These are phyloP conservation scores for Boletus smithii DNA, from an alignment of 1,284 basidiomycete genomes.

Conservation along the genomic window DNA sequence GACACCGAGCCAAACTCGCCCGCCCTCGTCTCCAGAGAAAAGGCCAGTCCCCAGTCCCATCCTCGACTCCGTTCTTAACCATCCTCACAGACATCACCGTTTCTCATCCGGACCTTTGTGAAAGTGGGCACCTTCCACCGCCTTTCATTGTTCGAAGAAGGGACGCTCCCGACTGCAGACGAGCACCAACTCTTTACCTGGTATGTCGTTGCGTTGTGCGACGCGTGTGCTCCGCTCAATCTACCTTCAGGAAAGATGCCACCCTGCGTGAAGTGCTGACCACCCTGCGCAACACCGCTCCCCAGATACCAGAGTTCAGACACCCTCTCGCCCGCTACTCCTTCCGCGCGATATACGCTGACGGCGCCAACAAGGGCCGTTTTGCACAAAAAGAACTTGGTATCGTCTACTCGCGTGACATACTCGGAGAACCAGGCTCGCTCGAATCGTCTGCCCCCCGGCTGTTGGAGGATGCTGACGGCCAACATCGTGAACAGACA, in stretches of 20 bases:
- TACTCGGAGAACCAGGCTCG: conserved; percentile 70
- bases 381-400: conserved; percentile 74
- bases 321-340: conserved; percentile 76
- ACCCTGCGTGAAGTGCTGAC: conserved; percentile 73
- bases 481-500: conserved; percentile 35
- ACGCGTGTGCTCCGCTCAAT: neutral
- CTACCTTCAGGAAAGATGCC: conserved; percentile 62
- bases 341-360: conserved; percentile 74
- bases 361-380: conserved; percentile 63
- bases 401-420: conserved; percentile 73
- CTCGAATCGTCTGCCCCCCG: conserved; percentile 54
- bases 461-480: conserved; percentile 52
- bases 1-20: conserved; percentile 37
- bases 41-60: conserved; percentile 25
- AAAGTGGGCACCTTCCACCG: conserved; percentile 75
- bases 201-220: conserved; percentile 36
- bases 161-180: conserved; percentile 66
- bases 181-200: conserved; percentile 78
- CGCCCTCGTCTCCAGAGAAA: conserved; percentile 40
- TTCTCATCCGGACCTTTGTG: conserved; percentile 76
- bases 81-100: conserved; percentile 59
- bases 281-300: conserved; percentile 63
- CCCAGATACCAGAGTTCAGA: conserved; percentile 61
- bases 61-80: conserved; percentile 5
- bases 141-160: conserved; percentile 68